A percentile compares a stretch with the other conserved stretches of the same genome.
Conservation (phyloP, 2,329 filamentous ascomycete genomes). For the Botrytis paeoniae region DNA sequence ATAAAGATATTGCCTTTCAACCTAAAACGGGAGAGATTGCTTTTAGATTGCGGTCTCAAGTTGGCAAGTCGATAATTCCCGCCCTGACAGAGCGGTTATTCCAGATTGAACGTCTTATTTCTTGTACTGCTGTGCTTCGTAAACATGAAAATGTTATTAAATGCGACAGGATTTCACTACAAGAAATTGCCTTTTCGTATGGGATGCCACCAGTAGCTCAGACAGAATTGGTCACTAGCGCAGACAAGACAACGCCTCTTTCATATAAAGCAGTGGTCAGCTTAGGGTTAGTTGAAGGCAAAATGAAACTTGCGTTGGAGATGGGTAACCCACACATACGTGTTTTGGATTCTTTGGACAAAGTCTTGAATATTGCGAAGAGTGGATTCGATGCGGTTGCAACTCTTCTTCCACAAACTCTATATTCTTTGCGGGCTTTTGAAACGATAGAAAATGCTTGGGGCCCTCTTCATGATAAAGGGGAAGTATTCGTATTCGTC, state of each 20-base stretch:
- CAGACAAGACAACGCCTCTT: constrained; percentile 21
- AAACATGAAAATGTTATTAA: constrained; percentile 53
- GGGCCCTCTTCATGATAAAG: constrained; percentile 41
- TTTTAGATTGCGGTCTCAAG: constrained; percentile 34
- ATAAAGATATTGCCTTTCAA: constrained; percentile 37
- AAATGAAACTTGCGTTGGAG: constrained; percentile 58
- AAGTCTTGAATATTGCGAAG: constrained; percentile 52
- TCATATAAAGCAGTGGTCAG: constrained; percentile 56
- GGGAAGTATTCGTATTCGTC: constrained; percentile 51
- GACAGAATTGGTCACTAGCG: constrained; percentile 24
- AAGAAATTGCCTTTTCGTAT: constrained; percentile 68
- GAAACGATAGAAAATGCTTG: constrained; percentile 58
- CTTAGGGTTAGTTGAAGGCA: constrained; percentile 48
- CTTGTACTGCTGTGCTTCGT: constrained; percentile 65
- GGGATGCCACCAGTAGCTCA: constrained; percentile 35
- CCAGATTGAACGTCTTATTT: constrained; percentile 67
- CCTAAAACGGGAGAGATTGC: constrained; percentile 33
- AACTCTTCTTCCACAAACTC: constrained; percentile 55
- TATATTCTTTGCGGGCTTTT: constrained; percentile 63
- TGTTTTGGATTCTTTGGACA: constrained; percentile 56
- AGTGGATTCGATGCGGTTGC: constrained; percentile 51
- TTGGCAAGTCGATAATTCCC: constrained; percentile 35
- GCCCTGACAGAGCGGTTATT: constrained; percentile 38
- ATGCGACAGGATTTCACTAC: constrained; percentile 58
- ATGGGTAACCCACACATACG: constrained; percentile 65